A percentile compares a stretch with the other conserved stretches of the same genome.
Conservation (phyloP, 345 rosid genomes). For the Laguncularia racemosa region DNA sequence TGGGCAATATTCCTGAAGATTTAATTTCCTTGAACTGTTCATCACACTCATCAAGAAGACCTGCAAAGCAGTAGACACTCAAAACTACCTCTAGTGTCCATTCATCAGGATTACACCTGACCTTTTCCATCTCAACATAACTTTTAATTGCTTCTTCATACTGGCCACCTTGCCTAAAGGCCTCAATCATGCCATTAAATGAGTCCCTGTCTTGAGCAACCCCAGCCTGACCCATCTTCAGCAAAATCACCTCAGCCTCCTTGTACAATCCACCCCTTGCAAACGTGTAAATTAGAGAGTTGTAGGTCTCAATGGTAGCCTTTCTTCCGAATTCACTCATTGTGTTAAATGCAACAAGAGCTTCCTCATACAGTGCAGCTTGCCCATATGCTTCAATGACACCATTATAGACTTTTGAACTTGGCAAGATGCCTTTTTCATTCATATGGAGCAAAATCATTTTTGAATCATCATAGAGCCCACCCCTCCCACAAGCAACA, state of each 20-base stretch:
- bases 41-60: constrained; percentile 82
- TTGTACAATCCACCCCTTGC: constrained; percentile 83
- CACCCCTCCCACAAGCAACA: constrained; percentile 88
- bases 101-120: constrained; percentile 77
- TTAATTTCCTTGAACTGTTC: constrained; percentile 92
- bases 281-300: constrained; percentile 67
- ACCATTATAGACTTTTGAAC: constrained; percentile 78
- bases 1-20: constrained; percentile 68
- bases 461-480: constrained; percentile 75
- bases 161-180: constrained; percentile 79
- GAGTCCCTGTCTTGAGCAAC: constrained; percentile 60
- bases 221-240: constrained; percentile 56
- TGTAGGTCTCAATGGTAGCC: constrained; percentile 74
- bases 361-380: constrained; percentile 85
- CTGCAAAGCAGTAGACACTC: constrained; percentile 76
- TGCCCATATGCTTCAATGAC: constrained; percentile 88
- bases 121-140: constrained; percentile 83
- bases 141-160: constrained; percentile 92
- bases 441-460: constrained; percentile 71
- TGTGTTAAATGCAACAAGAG: constrained; percentile 71
- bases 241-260: constrained; percentile 61
- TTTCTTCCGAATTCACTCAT: constrained; percentile 84
- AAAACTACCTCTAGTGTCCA: constrained; percentile 83
- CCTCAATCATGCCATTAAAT: constrained; percentile 88
- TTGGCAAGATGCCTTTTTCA: constrained; percentile 66